phyloP scores from a whole-genome alignment of 2,329 filamentous ascomycete species.

The Exophiala phaeomuriformis region DNA sequence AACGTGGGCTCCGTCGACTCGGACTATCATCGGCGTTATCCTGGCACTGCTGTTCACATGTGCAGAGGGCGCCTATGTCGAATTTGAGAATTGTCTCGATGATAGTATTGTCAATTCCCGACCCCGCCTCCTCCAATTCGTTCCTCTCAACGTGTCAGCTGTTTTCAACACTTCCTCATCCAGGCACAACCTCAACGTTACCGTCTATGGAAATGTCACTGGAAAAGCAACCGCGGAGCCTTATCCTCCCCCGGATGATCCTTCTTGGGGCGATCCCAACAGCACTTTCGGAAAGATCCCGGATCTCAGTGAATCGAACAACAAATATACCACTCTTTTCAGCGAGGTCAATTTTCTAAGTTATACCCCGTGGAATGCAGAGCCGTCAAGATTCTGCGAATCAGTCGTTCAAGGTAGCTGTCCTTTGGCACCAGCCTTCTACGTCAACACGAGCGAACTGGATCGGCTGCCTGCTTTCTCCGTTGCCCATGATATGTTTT shows the following conservation, averaged over 20 bases:
- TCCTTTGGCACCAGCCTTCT: constrained; percentile 68
- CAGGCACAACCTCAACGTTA: constrained; percentile 63
- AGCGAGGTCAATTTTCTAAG: constrained; percentile 66
- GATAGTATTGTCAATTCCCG: constrained; percentile 51
- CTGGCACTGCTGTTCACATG: constrained; percentile 3
- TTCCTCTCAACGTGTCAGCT: constrained; percentile 67
- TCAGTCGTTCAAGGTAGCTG: constrained; percentile 53
- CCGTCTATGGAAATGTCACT: constrained; percentile 84
- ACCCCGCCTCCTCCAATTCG: constrained; percentile 66
- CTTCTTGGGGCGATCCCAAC: constrained; percentile 56
- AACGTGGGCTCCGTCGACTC: not conserved
- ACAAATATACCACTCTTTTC: constrained; percentile 65
- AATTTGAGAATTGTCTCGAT: constrained; percentile 76
- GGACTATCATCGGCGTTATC: constrained; percentile 1
- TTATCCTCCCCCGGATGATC: constrained; percentile 54
- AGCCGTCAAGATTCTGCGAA: constrained; percentile 58
- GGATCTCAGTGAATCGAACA: constrained; percentile 50
- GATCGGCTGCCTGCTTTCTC: constrained; percentile 61
- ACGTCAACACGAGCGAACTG: constrained; percentile 47
- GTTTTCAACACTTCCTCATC: constrained; percentile 57
- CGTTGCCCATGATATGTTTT: constrained; percentile 64
- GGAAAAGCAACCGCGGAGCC: constrained; percentile 55
- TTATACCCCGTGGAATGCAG: constrained; percentile 60
- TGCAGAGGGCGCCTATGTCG: constrained; percentile 55
- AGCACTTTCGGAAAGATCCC: constrained; percentile 69